These are phyloP conservation scores for Thymus quinquecostatus DNA, from an alignment of 257 asterid genomes.

Conservation along the genomic window DNA sequence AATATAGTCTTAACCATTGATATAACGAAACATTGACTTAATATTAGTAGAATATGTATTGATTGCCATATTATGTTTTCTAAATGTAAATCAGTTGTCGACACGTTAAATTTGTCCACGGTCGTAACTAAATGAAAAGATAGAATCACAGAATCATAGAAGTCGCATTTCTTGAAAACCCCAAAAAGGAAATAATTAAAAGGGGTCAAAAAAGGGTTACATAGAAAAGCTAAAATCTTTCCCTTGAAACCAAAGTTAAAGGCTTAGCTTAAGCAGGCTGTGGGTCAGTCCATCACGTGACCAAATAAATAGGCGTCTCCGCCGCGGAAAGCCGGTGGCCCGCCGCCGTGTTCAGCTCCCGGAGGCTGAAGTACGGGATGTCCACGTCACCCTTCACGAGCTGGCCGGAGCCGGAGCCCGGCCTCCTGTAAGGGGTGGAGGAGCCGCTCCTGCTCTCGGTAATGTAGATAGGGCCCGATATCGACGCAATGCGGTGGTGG, in stretches of 20 bases:
- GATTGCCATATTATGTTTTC: too few relatives aligned
- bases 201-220: conserved; percentile 14
- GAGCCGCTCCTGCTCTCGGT: conserved; percentile 77
- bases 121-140: not conserved
- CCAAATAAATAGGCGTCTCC: conserved; percentile 78
- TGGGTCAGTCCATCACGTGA: conserved; percentile 50
- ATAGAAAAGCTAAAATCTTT: conserved; percentile 27
- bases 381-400: conserved; percentile 51
- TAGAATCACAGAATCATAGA: too few relatives aligned
- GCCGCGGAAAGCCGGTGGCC: conserved; percentile 41
- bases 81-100: too few relatives aligned
- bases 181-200: conserved; percentile 18
- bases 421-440: conserved; percentile 59
- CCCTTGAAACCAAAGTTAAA: conserved; percentile 16
- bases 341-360: conserved; percentile 65
- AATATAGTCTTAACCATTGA: too few relatives aligned
- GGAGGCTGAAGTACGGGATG: conserved; percentile 71
- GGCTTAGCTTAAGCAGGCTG: not conserved
- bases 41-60: too few relatives aligned
- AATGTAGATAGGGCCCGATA: conserved; percentile 70
- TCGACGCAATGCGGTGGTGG: conserved; percentile 46
- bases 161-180: conserved; percentile 37
- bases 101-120: too few relatives aligned
- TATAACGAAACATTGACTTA: too few relatives aligned
- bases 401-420: conserved; percentile 55